Evolutionary conservation across 345 rosid genomes (phyloP).

Genomic region (Pistacia vera): DNA sequence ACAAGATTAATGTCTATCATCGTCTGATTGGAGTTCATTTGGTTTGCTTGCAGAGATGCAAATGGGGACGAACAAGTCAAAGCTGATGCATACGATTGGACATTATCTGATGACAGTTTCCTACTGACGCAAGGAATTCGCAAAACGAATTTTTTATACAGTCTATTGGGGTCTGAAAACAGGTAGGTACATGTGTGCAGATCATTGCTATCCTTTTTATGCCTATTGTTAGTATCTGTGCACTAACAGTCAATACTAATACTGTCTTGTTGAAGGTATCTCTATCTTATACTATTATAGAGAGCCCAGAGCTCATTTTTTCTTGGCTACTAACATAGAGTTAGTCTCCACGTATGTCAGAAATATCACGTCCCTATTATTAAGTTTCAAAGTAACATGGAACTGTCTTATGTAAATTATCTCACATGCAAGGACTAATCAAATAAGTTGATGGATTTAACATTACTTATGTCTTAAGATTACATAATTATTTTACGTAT

Average conservation of each 20-base stretch:
- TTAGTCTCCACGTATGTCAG: neutral
- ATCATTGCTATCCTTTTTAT: neutral
- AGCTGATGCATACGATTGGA: constrained; percentile 92
- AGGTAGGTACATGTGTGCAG: constrained; percentile 50
- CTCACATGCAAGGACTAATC: neutral
- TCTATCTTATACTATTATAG: neutral
- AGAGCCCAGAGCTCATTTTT: neutral
- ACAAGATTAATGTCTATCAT: neutral
- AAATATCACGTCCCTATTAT: neutral
- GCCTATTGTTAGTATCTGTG: neutral
- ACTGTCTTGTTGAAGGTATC: neutral
- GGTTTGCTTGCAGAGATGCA: constrained; percentile 57
- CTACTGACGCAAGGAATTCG: constrained; percentile 90
- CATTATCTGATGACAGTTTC: constrained; percentile 66
- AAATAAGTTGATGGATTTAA: neutral
- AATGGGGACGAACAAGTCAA: constrained; percentile 93
- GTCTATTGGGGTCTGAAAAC: constrained; percentile 94
- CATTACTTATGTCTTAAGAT: constrained; percentile 3
- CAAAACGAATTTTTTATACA: constrained; percentile 87
- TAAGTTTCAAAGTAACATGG: neutral
- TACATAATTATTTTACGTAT: neutral
- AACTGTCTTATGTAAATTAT: no score
- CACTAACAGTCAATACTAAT: neutral
- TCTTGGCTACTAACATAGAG: neutral
- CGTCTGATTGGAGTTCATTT: constrained; percentile 15